Percentiles rank a stretch among this genome's conserved stretches.
Evolutionary conservation across 148 eudicot species (phyloP).

Genomic region (Rhododendron mucronatum): DNA sequence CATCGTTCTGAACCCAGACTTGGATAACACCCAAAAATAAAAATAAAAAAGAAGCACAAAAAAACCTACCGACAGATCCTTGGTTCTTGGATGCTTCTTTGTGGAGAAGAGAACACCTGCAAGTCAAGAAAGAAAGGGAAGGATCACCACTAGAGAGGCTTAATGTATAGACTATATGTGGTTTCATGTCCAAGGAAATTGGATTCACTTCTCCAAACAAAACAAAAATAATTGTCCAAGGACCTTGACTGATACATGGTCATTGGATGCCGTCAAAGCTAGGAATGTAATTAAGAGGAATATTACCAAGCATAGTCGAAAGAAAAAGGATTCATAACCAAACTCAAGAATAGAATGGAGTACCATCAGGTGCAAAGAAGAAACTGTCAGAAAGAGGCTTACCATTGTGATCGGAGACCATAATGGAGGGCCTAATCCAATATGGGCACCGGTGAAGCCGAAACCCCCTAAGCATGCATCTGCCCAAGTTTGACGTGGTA

Average conservation of each 20-base stretch:
- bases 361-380: not conserved
- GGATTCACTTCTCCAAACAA: not conserved
- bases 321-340: not conserved
- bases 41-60: not conserved
- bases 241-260: not conserved
- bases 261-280: not conserved
- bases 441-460: constrained; percentile 90
- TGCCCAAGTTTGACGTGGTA: constrained; percentile 22
- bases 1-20: not conserved
- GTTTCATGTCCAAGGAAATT: not conserved
- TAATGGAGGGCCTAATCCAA: constrained; percentile 90
- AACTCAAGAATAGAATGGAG: not conserved
- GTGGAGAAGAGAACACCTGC: constrained; percentile 88
- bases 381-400: constrained; percentile 12
- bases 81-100: constrained; percentile 94
- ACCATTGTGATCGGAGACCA: constrained; percentile 89
- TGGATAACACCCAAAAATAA: not conserved
- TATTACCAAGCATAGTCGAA: not conserved
- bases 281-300: not conserved
- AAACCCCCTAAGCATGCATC: constrained; percentile 97
- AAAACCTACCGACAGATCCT: constrained; percentile 72
- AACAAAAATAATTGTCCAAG: not conserved
- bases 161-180: not conserved
- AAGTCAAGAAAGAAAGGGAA: constrained; percentile 9
- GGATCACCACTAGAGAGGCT: not conserved